Evolutionary conservation across 352 stramenopile genomes (phyloP).

Genomic region (Globisporangium megalacanthum): DNA sequence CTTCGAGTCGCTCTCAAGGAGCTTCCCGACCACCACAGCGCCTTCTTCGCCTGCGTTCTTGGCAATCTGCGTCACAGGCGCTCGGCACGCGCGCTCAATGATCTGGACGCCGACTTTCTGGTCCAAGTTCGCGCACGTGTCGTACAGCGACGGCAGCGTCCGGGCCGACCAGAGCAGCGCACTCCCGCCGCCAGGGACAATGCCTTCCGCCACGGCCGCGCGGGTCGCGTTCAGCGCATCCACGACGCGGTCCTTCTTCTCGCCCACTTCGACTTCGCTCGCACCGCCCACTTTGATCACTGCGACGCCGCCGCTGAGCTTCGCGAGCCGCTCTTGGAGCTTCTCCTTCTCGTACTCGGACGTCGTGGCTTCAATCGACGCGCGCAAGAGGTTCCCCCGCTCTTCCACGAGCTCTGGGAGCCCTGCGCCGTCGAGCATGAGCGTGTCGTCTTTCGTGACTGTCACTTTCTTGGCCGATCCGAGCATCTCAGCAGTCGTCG

Average conservation of each 20-base stretch:
- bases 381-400: constrained; percentile 94
- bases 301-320: constrained; percentile 98
- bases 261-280: constrained; percentile 97
- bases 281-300: constrained; percentile 99
- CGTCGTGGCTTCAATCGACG: constrained; percentile 95
- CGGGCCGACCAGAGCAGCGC: constrained; percentile 97
- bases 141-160: constrained; percentile 86
- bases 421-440: constrained; percentile 96
- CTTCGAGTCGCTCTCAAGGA: constrained; percentile 94
- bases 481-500: constrained; percentile 93
- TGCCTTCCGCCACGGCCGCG: constrained; percentile 98
- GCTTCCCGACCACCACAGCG: constrained; percentile 97
- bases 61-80: constrained; percentile 95
- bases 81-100: constrained; percentile 92
- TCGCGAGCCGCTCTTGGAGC: constrained; percentile 99
- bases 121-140: constrained; percentile 93
- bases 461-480: constrained; percentile 94
- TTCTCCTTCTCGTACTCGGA: constrained; percentile 99
- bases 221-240: constrained; percentile 99
- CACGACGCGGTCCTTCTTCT: constrained; percentile 99
- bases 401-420: constrained; percentile 93
- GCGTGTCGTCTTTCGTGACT: constrained; percentile 99
- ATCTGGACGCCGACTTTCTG: constrained; percentile 98
- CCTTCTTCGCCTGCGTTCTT: constrained; percentile 98
- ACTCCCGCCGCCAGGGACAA: constrained; percentile 97